Evolutionary conservation across 768 basidiomycete species (phyloP).

Genomic region (Clitopilus hobsonii): DNA sequence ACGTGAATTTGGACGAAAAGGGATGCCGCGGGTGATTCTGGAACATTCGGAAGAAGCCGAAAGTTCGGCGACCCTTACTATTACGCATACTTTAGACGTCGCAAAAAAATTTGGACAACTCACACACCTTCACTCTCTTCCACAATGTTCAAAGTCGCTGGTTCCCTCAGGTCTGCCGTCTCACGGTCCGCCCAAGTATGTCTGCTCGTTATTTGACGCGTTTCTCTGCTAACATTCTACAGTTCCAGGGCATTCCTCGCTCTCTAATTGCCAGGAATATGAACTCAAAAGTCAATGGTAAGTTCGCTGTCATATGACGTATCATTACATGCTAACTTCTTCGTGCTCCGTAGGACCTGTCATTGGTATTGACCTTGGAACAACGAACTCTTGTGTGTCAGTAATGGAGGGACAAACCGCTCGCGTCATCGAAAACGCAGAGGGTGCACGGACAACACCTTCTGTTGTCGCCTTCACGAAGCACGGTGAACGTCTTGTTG

Average conservation of each 20-base stretch:
- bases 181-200: conserved; percentile 63
- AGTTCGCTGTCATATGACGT: conserved; percentile 20
- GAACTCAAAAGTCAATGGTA: conserved; percentile 92
- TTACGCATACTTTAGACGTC: conserved; percentile 26
- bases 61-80: conserved; percentile 20
- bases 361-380: conserved; percentile 95
- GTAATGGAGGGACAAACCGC: conserved; percentile 96
- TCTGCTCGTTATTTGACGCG: conserved; percentile 12
- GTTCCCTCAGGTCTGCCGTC: conserved; percentile 55
- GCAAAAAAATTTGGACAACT: conserved; percentile 38
- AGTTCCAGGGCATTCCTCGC: conserved; percentile 56
- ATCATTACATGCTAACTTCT: conserved; percentile 1
- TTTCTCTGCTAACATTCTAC: conserved; percentile 5
- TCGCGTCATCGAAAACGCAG: conserved; percentile 95
- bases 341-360: conserved; percentile 59
- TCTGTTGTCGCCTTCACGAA: conserved; percentile 99
- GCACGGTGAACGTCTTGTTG: conserved; percentile 94
- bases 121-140: conserved; percentile 37
- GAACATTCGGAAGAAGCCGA: conserved; percentile 37
- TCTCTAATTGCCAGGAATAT: conserved; percentile 84
- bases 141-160: conserved; percentile 71
- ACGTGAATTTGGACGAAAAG: conserved; percentile 1
- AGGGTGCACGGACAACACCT: conserved; percentile 96
- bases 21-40: conserved; percentile 22
- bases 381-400: conserved; percentile 87